phyloP scores from a whole-genome alignment of 192 early-diverging fungal genomes.

The Phycomyces nitens region DNA sequence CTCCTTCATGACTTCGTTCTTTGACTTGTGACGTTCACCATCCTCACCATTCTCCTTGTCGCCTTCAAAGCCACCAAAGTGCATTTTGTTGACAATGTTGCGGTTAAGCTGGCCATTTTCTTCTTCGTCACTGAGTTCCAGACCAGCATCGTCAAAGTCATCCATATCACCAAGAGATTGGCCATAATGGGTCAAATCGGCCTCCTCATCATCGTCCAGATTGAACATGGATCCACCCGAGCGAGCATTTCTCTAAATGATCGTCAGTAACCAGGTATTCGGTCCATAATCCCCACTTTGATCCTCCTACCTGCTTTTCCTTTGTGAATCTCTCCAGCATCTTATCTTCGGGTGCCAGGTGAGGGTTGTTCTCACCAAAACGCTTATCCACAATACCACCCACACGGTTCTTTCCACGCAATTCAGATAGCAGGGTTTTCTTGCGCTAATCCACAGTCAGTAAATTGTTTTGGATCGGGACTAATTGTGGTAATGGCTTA shows the following conservation, averaged over 20 bases:
- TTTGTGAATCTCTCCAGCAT: constrained; percentile 92
- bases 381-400: constrained; percentile 86
- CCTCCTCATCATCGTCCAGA: constrained; percentile 72
- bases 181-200: constrained; percentile 88
- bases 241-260: constrained; percentile 34
- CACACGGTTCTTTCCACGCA: constrained; percentile 62
- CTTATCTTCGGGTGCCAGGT: constrained; percentile 89
- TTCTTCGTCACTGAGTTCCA: constrained; percentile 53
- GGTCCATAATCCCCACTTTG: too few species aligned
- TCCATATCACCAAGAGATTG: constrained; percentile 83
- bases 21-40: constrained; percentile 60
- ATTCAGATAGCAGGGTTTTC: constrained; percentile 78
- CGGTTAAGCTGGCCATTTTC: constrained; percentile 63
- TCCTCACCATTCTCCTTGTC: constrained; percentile 36
- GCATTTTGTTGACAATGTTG: constrained; percentile 63
- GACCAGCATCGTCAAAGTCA: constrained; percentile 73
- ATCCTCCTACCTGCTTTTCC: constrained; percentile 63
- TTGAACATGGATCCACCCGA: constrained; percentile 61
- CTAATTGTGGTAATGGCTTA: too few species aligned
- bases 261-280: too few species aligned
- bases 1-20: constrained; percentile 96
- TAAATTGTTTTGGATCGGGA: too few species aligned
- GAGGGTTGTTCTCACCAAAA: constrained; percentile 89
- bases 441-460: too few species aligned
- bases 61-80: constrained; percentile 90